Percentiles rank a stretch among this genome's conserved stretches.
phyloP scores from a whole-genome alignment of 441 rosid genomes.

The Capsella rubella region DNA sequence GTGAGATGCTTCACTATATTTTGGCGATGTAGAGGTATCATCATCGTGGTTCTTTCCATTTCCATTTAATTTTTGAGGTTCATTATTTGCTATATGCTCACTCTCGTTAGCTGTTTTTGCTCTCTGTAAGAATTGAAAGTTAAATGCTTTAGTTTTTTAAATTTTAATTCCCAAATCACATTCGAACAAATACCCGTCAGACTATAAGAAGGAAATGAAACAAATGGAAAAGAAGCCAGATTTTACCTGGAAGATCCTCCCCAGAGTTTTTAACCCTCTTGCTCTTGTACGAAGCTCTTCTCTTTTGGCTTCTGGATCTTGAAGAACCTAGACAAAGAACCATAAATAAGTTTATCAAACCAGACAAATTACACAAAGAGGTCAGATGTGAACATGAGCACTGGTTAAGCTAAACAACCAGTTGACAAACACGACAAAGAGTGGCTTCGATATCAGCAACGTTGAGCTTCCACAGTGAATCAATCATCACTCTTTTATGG shows the following conservation, averaged over 20 bases:
- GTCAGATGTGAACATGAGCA: conserved; percentile 29
- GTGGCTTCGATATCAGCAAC: conserved; percentile 98
- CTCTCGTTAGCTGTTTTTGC: conserved; percentile 68
- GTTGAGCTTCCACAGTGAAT: conserved; percentile 97
- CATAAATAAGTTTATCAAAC: conserved; percentile 44
- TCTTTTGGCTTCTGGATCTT: conserved; percentile 78
- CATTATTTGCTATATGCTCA: conserved; percentile 52
- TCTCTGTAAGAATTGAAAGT: conserved; percentile 47
- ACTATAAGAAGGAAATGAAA: not conserved
- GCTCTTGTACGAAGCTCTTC: conserved; percentile 95
- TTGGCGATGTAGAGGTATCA: conserved; percentile 52
- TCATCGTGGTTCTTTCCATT: conserved; percentile 48
- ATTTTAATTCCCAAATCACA: not conserved
- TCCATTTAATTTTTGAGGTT: conserved; percentile 60
- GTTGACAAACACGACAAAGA: conserved; percentile 93
- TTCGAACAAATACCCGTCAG: conserved; percentile 9
- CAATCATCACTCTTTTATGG: conserved; percentile 91
- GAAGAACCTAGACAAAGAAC: conserved; percentile 77
- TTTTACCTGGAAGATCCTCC: conserved; percentile 90
- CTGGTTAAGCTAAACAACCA: conserved; percentile 65
- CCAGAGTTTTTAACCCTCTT: conserved; percentile 90
- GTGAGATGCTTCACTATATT: conserved; percentile 54
- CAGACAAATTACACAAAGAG: conserved; percentile 9
- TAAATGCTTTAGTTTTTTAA: not conserved
- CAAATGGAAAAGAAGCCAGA: conserved; percentile 8